Evolutionary conservation across 345 rosid species (phyloP).

Genomic region (Rubroshorea leprosula): DNA sequence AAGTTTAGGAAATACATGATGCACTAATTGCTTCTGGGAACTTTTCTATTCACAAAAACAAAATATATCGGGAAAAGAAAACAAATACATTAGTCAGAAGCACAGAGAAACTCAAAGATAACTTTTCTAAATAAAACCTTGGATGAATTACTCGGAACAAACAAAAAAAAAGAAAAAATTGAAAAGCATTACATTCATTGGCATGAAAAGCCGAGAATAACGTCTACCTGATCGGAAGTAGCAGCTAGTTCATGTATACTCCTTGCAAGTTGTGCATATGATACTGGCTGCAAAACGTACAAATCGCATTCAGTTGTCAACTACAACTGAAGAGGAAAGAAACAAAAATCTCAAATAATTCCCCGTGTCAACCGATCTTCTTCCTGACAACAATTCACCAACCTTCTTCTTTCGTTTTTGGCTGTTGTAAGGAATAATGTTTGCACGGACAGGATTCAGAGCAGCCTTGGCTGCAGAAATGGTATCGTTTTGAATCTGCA

Average conservation of each 20-base stretch:
- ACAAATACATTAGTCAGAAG: conserved; percentile 4
- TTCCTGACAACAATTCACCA: background rate
- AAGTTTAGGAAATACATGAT: conserved; percentile 92
- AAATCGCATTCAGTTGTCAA: background rate
- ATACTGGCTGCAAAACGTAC: conserved; percentile 66
- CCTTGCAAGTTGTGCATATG: conserved; percentile 97
- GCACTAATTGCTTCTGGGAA: conserved; percentile 85
- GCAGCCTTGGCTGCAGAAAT: conserved; percentile 91
- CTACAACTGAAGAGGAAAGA: background rate
- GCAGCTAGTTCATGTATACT: conserved; percentile 98
- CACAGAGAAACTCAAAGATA: conserved; percentile 1
- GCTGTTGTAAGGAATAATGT: conserved; percentile 69
- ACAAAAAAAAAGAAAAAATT: background rate
- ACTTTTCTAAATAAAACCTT: conserved; percentile 2
- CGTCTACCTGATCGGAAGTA: conserved; percentile 86
- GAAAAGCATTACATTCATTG: background rate
- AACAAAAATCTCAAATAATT: no score
- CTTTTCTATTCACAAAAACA: conserved; percentile 51
- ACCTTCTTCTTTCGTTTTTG: conserved; percentile 50
- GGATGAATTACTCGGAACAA: background rate
- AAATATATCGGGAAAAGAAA: conserved; percentile 2
- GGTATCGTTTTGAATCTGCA: conserved; percentile 95
- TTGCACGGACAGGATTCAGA: conserved; percentile 57
- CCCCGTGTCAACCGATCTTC: background rate
- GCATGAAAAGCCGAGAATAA: no score